Evolutionary conservation across 768 basidiomycete genomes (phyloP).

Genomic region (Paxillus involutus): DNA sequence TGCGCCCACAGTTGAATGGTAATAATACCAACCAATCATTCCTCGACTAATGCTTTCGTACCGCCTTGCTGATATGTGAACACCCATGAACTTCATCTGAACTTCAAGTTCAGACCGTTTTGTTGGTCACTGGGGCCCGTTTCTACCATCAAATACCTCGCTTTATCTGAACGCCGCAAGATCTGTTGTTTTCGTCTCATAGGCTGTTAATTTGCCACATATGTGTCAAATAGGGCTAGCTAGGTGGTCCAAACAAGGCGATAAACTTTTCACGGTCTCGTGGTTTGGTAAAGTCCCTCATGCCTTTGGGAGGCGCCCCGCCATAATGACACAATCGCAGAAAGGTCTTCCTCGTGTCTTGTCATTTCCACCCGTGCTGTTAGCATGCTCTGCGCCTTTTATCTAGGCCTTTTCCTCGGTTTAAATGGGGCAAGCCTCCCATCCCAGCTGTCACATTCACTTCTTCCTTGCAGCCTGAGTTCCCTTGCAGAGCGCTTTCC

Average conservation of each 20-base stretch:
- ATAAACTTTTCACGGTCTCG: constrained; percentile 11
- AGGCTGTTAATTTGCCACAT: constrained; percentile 28
- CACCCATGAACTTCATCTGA: constrained; percentile 14
- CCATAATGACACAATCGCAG: constrained; percentile 11
- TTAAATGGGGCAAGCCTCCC: constrained; percentile 10
- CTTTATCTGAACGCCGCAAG: constrained; percentile 17
- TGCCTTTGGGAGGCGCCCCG: constrained; percentile 19
- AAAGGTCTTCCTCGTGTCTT: constrained; percentile 29
- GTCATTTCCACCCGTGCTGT: constrained; percentile 21
- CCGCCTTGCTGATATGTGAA: constrained; percentile 26
- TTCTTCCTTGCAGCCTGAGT: constrained; percentile 1
- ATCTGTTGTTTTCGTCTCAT: constrained; percentile 29
- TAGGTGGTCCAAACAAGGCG: constrained; percentile 29
- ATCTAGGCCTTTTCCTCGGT: constrained; percentile 16
- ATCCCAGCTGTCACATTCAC: neutral
- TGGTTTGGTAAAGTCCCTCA: constrained; percentile 25
- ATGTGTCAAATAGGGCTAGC: constrained; percentile 29
- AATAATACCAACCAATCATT: constrained; percentile 27
- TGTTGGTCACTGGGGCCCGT: constrained; percentile 16
- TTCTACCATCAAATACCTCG: constrained; percentile 18
- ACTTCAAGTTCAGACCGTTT: constrained; percentile 11
- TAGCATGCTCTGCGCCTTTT: constrained; percentile 28
- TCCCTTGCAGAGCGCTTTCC: constrained; percentile 1
- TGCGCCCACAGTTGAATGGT: constrained; percentile 14
- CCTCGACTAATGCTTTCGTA: constrained; percentile 14